Evolutionary conservation across 2,329 filamentous ascomycete species (phyloP), one percentile per base, ranked within the genome.

Genomic region (Truncatella angustata): DNA sequence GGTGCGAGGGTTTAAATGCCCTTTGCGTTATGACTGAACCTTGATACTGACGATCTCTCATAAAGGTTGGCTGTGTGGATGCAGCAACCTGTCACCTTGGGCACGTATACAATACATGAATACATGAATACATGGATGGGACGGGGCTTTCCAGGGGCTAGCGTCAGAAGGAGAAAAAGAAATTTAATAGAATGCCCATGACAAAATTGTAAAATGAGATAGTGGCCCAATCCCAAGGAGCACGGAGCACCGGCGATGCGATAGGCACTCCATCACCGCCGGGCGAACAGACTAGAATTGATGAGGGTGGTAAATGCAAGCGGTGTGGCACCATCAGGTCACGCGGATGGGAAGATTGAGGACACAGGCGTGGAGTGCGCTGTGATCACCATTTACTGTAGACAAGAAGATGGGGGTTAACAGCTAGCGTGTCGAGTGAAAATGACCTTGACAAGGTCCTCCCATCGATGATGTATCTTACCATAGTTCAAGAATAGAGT

Each of bases 31-130:
- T 20, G 36, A 23, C 16, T 30, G 45, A 49, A 50, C 23, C 49
- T 54, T 44, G 49, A 45, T 54, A 58, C 51, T 59, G 54, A 49
- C 56, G 57, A 56, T 56, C 55, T 54, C 40, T 36, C 35, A 39
- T 14, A 37, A 52, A 16, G 32, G 32, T 50, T 49, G 55, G 51
- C 21, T 18, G 23, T 24, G 56, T 57, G 59, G 56, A 60, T 52
- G 56, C 55, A 52, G 53, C 56, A 55, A 55, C 56, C 51, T 52
- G 52, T 36, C 28, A 44, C 40, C 40, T 44, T 26, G 40, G 40
- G 20, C 36, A 35, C 44, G 16, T 35, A 47, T 28, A 26, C 26
- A 34, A 32, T 21, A 47, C 23, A 20, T 30, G 16, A 9, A 18
- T 40, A 45, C 30, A 32, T 20, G 21, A 47, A 32, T 36, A 21